Percentiles rank a stretch among this genome's conserved stretches.
phyloP scores from a whole-genome alignment of 345 rosid species.

The Geranium rotundifolium region DNA sequence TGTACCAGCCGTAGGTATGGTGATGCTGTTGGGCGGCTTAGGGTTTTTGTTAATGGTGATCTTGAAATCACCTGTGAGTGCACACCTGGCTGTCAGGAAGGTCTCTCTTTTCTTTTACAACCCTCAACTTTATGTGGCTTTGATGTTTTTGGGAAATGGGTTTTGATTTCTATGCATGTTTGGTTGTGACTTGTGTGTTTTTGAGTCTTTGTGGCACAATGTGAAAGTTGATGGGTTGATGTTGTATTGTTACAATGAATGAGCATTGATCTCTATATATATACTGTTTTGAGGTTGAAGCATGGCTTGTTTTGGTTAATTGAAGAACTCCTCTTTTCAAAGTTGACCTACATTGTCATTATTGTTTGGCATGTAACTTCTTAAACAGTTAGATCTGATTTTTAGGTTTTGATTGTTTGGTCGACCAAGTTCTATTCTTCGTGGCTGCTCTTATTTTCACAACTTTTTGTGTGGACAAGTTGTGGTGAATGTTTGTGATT shows the following conservation, averaged over 20 bases:
- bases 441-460: not conserved
- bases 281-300: not conserved
- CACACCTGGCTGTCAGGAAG: slow-evolving; percentile 98
- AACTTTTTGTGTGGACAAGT: not conserved
- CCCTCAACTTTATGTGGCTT: slow-evolving; percentile 1
- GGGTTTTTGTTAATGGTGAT: slow-evolving; percentile 90
- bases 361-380: slow-evolving; percentile 9
- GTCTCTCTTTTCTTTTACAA: slow-evolving; percentile 31
- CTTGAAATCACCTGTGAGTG: slow-evolving; percentile 95
- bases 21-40: slow-evolving; percentile 97
- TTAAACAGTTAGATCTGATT: not conserved
- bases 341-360: slow-evolving; percentile 16
- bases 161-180: slow-evolving; percentile 33
- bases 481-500: not conserved
- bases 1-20: slow-evolving; percentile 98
- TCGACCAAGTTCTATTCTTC: slow-evolving; percentile 18
- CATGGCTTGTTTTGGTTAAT: slow-evolving; percentile 3
- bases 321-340: slow-evolving; percentile 2
- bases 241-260: slow-evolving; percentile 38
- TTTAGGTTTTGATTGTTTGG: slow-evolving; percentile 7
- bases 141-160: slow-evolving; percentile 15
- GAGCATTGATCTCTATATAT: slow-evolving; percentile 14
- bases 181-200: slow-evolving; percentile 12
- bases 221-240: slow-evolving; percentile 12
- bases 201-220: slow-evolving; percentile 2